A percentile compares a stretch with the other conserved stretches of the same genome.
These are phyloP conservation scores for Candida incommunis DNA, from an alignment of 805 yeast genomes.

Conservation along the genomic window DNA sequence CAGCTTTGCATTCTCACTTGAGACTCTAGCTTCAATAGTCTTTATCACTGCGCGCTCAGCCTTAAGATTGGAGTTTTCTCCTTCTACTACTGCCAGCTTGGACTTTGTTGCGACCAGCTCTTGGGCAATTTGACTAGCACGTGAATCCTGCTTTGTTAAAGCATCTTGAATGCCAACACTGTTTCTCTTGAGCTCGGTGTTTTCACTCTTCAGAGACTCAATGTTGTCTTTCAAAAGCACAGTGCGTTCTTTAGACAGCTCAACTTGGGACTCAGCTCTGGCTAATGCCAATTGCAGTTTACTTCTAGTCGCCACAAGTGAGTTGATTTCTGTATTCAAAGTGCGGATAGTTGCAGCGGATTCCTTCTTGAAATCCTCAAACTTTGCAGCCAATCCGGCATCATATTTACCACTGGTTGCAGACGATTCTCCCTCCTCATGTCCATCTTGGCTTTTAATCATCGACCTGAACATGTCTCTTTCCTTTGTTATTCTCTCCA, in stretches of 20 bases:
- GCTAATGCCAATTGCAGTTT: constrained; percentile 36
- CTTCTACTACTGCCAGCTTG: constrained; percentile 27
- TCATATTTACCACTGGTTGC: background rate
- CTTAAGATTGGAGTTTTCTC: constrained; percentile 33
- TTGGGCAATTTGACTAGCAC: constrained; percentile 33
- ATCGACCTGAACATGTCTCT: constrained; percentile 44
- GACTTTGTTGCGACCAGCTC: constrained; percentile 43
- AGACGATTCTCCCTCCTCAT: constrained; percentile 1
- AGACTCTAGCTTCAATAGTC: constrained; percentile 34
- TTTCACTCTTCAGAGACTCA: constrained; percentile 31
- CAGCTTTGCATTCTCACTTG: constrained; percentile 37
- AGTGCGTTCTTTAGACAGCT: constrained; percentile 39
- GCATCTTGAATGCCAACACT: constrained; percentile 28
- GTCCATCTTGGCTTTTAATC: constrained; percentile 6
- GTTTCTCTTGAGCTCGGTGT: constrained; percentile 28
- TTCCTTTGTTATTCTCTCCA: constrained; percentile 45
- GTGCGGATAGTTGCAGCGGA: constrained; percentile 29
- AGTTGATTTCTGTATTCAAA: constrained; percentile 34
- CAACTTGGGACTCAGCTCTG: constrained; percentile 39
- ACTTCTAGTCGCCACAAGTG: constrained; percentile 28
- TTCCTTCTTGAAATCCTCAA: constrained; percentile 28
- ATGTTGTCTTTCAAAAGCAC: constrained; percentile 28
- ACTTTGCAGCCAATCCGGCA: constrained; percentile 5
- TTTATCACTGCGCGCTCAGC: constrained; percentile 43
- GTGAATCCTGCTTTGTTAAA: constrained; percentile 33